Percentiles rank a stretch among this genome's conserved stretches.
These are phyloP conservation scores for Lodderomyces elongisporus DNA, from an alignment of 1,139 yeast species.

Conservation along the genomic window DNA sequence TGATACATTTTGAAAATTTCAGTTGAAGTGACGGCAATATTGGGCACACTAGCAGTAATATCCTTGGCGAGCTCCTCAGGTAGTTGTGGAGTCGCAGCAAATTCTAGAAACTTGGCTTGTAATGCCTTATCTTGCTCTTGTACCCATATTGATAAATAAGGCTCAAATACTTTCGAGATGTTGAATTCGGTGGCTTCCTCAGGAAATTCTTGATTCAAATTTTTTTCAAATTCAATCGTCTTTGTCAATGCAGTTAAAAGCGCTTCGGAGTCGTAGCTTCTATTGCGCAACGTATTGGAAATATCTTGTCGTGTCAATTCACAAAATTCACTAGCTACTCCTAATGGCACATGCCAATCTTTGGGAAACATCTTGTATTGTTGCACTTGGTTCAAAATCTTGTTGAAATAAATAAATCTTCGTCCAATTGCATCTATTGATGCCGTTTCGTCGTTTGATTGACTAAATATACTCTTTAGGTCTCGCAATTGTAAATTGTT, in stretches of 20 bases:
- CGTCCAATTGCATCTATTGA: constrained; percentile 80
- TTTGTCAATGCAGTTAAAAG: constrained; percentile 42
- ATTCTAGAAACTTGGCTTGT: constrained; percentile 57
- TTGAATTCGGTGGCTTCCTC: constrained; percentile 28
- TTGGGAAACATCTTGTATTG: constrained; percentile 57
- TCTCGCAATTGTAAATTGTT: constrained; percentile 67
- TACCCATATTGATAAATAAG: constrained; percentile 83
- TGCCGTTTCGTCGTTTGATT: constrained; percentile 81
- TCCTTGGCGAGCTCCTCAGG: constrained; percentile 32
- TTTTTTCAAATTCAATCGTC: constrained; percentile 69
- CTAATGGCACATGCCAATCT: constrained; percentile 66
- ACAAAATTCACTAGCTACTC: constrained; percentile 61
- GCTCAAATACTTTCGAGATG: constrained; percentile 76
- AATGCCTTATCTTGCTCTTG: constrained; percentile 70
- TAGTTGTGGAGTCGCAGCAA: constrained; percentile 45
- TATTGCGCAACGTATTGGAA: constrained; percentile 22
- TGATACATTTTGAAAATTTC: constrained; percentile 79
- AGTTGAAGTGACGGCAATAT: constrained; percentile 76
- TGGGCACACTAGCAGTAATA: constrained; percentile 39
- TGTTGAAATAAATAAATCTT: constrained; percentile 75
- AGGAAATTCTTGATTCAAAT: constrained; percentile 53
- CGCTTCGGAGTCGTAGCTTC: constrained; percentile 46
- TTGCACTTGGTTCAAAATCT: constrained; percentile 57
- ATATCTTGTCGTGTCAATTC: constrained; percentile 67
- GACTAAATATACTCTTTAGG: constrained; percentile 66